Conservation (phyloP, 352 stramenopile species). For the Halophytophthora batemanensis region DNA sequence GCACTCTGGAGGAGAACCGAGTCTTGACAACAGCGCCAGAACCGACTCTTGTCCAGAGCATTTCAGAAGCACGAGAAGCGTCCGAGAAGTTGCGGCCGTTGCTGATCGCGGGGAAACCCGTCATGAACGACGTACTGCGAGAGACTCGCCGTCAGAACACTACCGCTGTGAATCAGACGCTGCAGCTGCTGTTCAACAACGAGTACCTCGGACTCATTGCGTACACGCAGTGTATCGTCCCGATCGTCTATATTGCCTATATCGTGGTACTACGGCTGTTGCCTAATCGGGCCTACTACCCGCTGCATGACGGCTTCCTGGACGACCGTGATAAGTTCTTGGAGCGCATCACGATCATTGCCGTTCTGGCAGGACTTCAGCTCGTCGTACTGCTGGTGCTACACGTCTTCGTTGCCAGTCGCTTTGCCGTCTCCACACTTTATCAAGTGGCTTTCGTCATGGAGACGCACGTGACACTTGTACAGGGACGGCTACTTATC, state of each 20-base stretch:
- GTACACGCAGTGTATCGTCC: constrained; percentile 33
- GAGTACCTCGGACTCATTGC: constrained; percentile 32
- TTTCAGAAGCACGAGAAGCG: too few species aligned
- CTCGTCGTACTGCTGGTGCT: constrained; percentile 12
- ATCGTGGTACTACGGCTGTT: constrained; percentile 19
- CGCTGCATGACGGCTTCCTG: constrained; percentile 21
- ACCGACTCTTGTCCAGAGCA: too few species aligned
- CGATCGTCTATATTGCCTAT: constrained; percentile 30
- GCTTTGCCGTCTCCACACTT: constrained; percentile 25
- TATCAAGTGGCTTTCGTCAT: constrained; percentile 57
- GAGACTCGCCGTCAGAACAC: constrained; percentile 25
- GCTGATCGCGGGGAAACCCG: not conserved
- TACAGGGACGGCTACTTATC: constrained; percentile 40
- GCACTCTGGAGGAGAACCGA: not conserved
- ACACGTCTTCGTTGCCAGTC: constrained; percentile 21
- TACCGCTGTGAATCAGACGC: constrained; percentile 23
- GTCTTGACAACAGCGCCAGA: too few species aligned
- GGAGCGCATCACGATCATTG: constrained; percentile 19
- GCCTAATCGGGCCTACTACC: constrained; percentile 28
- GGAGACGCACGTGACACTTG: constrained; percentile 26
- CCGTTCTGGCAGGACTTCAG: constrained; percentile 14
- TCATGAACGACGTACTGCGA: constrained; percentile 7
- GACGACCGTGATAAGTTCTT: constrained; percentile 8
- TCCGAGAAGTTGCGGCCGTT: constrained; percentile 6
- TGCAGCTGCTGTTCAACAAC: constrained; percentile 37